Evolutionary conservation across 164 flowering plant species (phyloP).

Genomic region (Chloranthus sessilifolius): DNA sequence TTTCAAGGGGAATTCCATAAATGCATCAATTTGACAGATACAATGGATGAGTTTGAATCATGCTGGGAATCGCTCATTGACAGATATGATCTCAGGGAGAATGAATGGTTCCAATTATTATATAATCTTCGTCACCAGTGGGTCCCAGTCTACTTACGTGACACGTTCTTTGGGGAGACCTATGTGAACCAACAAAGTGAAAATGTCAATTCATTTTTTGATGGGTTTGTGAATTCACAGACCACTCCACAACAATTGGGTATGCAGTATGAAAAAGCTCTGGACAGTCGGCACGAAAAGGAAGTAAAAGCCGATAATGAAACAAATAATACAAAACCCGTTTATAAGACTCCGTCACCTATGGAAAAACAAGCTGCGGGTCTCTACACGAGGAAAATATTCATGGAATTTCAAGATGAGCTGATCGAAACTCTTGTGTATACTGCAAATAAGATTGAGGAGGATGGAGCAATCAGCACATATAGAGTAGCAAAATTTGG

Average conservation of each 20-base stretch:
- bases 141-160: conserved; percentile 60
- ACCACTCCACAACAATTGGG: conserved; percentile 45
- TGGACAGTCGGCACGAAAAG: conserved; percentile 38
- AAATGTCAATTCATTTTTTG: conserved; percentile 45
- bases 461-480: conserved; percentile 49
- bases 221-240: conserved; percentile 66
- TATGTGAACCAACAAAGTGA: conserved; percentile 34
- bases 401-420: conserved; percentile 71
- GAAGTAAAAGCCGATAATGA: conserved; percentile 53
- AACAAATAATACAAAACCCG: conserved; percentile 32
- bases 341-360: conserved; percentile 52
- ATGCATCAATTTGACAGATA: conserved; percentile 32
- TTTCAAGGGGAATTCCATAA: conserved; percentile 41
- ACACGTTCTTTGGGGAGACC: conserved; percentile 54
- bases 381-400: conserved; percentile 58
- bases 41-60: conserved; percentile 56
- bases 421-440: conserved; percentile 70
- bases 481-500: conserved; percentile 78
- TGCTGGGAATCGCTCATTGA: conserved; percentile 49
- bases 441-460: conserved; percentile 63
- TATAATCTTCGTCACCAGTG: conserved; percentile 48
- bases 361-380: conserved; percentile 82
- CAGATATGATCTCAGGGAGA: conserved; percentile 45
- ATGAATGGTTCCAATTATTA: conserved; percentile 55
- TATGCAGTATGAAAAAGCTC: conserved; percentile 49